These are phyloP conservation scores for Fomitopsis serialis DNA, from an alignment of 768 basidiomycete species.

Conservation along the genomic window DNA sequence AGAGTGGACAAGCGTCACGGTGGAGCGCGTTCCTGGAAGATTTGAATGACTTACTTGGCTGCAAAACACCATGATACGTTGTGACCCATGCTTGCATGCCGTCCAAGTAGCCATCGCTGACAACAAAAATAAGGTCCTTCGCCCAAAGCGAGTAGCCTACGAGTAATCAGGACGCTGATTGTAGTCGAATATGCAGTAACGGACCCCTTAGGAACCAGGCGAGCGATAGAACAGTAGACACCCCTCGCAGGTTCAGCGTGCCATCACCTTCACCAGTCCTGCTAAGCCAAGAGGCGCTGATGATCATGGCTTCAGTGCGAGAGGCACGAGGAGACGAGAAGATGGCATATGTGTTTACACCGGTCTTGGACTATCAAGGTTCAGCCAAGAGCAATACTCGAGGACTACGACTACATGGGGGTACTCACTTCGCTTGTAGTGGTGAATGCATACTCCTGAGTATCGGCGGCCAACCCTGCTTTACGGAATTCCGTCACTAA, in stretches of 20 bases:
- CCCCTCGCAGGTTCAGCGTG: constrained; percentile 75
- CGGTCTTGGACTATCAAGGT: constrained; percentile 30
- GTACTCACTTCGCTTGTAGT: constrained; percentile 45
- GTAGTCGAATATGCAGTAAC: constrained; percentile 12
- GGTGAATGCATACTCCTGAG: constrained; percentile 60
- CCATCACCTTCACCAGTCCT: constrained; percentile 50
- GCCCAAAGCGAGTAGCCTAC: constrained; percentile 89
- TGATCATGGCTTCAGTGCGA: constrained; percentile 88
- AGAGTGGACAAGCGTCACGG: not conserved
- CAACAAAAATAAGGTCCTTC: constrained; percentile 86
- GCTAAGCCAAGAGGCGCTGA: constrained; percentile 89
- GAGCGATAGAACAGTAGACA: constrained; percentile 81
- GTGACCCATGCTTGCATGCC: constrained; percentile 93
- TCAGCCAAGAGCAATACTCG: not conserved
- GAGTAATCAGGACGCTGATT: not conserved
- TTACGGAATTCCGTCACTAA: constrained; percentile 63
- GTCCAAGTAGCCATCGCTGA: constrained; percentile 84
- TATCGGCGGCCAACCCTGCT: constrained; percentile 66
- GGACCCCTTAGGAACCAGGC: constrained; percentile 79
- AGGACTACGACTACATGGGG: not conserved
- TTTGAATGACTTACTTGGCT: constrained; percentile 46
- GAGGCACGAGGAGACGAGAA: constrained; percentile 82
- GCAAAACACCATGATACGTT: constrained; percentile 68
- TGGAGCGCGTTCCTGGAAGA: not conserved
- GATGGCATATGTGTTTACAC: constrained; percentile 80